phyloP scores from a whole-genome alignment of 805 yeast genomes.

The Clavispora santaluciae region DNA sequence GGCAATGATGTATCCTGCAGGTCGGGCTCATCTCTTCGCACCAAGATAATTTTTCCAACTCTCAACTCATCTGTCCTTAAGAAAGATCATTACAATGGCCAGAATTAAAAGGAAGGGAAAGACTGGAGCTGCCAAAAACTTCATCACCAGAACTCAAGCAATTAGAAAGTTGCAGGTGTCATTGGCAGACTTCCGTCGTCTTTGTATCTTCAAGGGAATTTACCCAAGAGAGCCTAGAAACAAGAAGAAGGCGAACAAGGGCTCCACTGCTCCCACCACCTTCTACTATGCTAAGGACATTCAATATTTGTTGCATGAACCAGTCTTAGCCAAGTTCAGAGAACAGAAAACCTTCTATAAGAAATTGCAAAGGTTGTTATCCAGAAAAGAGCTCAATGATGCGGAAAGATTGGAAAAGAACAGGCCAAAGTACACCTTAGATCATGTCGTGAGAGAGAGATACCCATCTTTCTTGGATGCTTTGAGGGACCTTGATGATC shows the following conservation, averaged over 20 bases:
- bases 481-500: slow-evolving; percentile 89
- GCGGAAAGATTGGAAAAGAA: slow-evolving; percentile 81
- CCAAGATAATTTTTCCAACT: slow-evolving; percentile 4
- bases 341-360: slow-evolving; percentile 93
- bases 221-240: slow-evolving; percentile 95
- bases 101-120: slow-evolving; percentile 79
- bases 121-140: slow-evolving; percentile 86
- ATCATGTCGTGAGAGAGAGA: slow-evolving; percentile 88
- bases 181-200: slow-evolving; percentile 91
- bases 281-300: slow-evolving; percentile 93
- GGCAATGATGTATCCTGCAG: too few relatives aligned
- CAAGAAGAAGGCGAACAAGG: slow-evolving; percentile 95
- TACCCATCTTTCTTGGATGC: slow-evolving; percentile 94
- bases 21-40: slow-evolving; percentile 10
- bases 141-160: slow-evolving; percentile 92
- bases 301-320: slow-evolving; percentile 92
- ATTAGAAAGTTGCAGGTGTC: slow-evolving; percentile 87
- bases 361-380: slow-evolving; percentile 83
- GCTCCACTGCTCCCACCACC: slow-evolving; percentile 94
- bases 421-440: slow-evolving; percentile 81
- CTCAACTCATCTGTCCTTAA: neutral
- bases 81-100: slow-evolving; percentile 33
- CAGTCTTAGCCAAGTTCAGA: slow-evolving; percentile 83
- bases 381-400: slow-evolving; percentile 84
- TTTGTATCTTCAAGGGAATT: slow-evolving; percentile 96